These are phyloP conservation scores for Candida freyschussii DNA, from an alignment of 1,139 yeast genomes.

Conservation along the genomic window DNA sequence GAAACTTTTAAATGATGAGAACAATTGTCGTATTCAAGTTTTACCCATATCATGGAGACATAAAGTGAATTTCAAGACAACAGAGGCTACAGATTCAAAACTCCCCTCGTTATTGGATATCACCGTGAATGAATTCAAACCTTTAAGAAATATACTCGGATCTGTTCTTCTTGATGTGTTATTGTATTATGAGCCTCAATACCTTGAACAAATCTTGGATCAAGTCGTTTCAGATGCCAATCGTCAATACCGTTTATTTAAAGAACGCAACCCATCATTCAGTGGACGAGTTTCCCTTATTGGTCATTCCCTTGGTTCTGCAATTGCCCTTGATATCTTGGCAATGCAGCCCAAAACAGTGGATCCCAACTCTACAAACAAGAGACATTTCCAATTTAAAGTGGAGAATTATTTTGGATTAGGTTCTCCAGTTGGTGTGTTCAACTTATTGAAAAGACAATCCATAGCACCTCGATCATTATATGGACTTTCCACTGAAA, in stretches of 20 bases:
- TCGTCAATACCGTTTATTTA: constrained; percentile 54
- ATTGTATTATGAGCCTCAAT: constrained; percentile 75
- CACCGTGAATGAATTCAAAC: constrained; percentile 75
- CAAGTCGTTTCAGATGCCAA: constrained; percentile 73
- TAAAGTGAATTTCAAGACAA: constrained; percentile 54
- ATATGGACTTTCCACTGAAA: constrained; percentile 12
- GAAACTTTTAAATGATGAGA: constrained; percentile 31
- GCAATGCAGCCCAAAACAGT: constrained; percentile 46
- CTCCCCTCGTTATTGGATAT: constrained; percentile 68
- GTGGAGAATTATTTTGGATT: constrained; percentile 73
- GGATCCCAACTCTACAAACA: constrained; percentile 11
- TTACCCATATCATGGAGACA: constrained; percentile 79
- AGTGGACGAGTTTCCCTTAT: constrained; percentile 74
- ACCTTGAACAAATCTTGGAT: constrained; percentile 54
- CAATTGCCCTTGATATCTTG: constrained; percentile 75
- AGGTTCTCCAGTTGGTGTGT: constrained; percentile 90
- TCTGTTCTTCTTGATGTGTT: constrained; percentile 85
- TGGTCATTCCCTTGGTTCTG: constrained; percentile 91
- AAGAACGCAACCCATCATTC: constrained; percentile 65
- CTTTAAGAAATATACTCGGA: constrained; percentile 72
- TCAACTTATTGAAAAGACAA: constrained; percentile 61
- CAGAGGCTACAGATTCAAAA: constrained; percentile 27
- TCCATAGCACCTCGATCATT: constrained; percentile 35
- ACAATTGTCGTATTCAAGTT: constrained; percentile 65
- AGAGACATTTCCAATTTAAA: constrained; percentile 51